phyloP scores from a whole-genome alignment of 1,284 basidiomycete genomes.

The Caloboletus inedulis region DNA sequence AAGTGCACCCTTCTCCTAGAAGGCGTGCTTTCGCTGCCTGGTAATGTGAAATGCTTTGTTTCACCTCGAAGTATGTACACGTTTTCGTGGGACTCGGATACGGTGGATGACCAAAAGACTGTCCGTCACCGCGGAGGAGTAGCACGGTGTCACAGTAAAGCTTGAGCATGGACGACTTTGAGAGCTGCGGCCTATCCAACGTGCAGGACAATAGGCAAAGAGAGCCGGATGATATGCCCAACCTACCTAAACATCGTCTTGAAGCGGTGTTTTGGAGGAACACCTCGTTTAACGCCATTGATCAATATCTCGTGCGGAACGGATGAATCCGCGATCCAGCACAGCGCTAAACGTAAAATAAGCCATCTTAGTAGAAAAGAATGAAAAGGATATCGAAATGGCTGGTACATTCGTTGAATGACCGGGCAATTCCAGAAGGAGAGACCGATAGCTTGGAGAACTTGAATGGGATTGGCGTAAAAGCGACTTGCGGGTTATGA shows the following conservation, averaged over 20 bases:
- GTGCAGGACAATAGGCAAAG: conserved; percentile 2
- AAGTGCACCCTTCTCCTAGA: conserved; percentile 41
- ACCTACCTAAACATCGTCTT: conserved; percentile 59
- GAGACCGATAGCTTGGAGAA: conserved; percentile 51
- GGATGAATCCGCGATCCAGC: conserved; percentile 58
- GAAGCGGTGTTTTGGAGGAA: conserved; percentile 64
- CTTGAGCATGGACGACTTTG: conserved; percentile 47
- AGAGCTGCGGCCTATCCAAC: conserved; percentile 45
- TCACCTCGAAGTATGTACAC: conserved; percentile 38
- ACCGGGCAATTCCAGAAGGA: conserved; percentile 34
- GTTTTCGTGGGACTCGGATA: conserved; percentile 5
- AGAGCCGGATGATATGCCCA: neutral
- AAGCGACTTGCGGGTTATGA: conserved; percentile 49
- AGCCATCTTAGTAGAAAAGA: conserved; percentile 7
- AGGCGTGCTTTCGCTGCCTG: conserved; percentile 47
- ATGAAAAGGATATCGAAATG: conserved; percentile 13
- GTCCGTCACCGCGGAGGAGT: conserved; percentile 13
- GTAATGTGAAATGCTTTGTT: conserved; percentile 41
- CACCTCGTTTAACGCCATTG: conserved; percentile 74
- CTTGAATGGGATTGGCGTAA: conserved; percentile 57
- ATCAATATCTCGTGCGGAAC: conserved; percentile 58
- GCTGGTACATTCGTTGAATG: conserved; percentile 62
- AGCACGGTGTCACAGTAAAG: conserved; percentile 35
- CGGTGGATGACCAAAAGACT: conserved; percentile 4
- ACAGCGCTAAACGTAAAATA: conserved; percentile 48